Evolutionary conservation across 257 asterid genomes (phyloP).

Genomic region (Solanum chmielewskii): DNA sequence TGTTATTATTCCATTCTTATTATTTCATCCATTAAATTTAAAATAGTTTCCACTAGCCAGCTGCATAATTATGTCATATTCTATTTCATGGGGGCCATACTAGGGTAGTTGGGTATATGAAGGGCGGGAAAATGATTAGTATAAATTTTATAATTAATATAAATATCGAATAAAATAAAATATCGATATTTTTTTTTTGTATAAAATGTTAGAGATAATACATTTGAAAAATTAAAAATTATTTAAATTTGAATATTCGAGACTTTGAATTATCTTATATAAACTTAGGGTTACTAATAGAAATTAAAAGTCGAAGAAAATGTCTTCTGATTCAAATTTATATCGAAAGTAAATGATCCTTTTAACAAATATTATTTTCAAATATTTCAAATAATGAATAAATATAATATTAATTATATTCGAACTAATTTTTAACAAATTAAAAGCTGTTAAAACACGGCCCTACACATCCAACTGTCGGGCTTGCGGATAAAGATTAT

Average conservation of each 20-base stretch:
- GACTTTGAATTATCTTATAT: background rate
- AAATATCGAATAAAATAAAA: background rate
- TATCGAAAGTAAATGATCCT: background rate
- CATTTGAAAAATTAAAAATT: no score
- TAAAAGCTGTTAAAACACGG: background rate
- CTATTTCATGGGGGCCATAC: background rate
- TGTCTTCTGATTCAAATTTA: fast-evolving
- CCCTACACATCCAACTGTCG: background rate
- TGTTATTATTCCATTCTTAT: background rate
- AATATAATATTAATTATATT: background rate
- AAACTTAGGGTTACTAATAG: background rate
- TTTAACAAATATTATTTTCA: background rate
- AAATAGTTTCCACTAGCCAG: background rate
- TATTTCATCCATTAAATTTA: background rate
- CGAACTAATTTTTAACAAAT: background rate
- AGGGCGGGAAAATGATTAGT: no score
- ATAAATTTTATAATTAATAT: background rate
- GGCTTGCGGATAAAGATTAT: background rate
- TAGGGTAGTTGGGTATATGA: background rate
- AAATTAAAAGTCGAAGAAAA: background rate
- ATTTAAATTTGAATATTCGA: background rate
- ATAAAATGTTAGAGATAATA: fast-evolving
- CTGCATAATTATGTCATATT: background rate
- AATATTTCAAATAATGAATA: background rate
- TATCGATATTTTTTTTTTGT: background rate